A percentile compares a stretch with the other conserved stretches of the same genome.
Evolutionary conservation across 148 eudicot species (phyloP).

Genomic region (Diospyros lotus): DNA sequence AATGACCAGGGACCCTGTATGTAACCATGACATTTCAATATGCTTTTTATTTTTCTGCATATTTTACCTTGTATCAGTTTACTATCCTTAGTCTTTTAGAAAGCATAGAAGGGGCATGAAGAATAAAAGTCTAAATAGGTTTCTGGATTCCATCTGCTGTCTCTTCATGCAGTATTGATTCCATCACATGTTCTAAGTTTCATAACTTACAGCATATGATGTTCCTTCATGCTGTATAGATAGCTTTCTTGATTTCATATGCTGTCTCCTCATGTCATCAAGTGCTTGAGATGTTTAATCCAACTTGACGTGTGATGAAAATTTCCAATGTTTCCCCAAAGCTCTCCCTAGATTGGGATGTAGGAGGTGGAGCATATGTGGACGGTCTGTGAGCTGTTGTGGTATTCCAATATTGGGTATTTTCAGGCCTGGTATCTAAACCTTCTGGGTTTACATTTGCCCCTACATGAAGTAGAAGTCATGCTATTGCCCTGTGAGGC

Average conservation of each 20-base stretch:
- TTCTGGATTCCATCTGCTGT: not conserved
- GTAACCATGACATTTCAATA: constrained; percentile 11
- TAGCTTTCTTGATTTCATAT: not conserved
- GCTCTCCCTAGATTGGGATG: no score
- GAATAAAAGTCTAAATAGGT: not conserved
- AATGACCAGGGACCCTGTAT: constrained; percentile 36
- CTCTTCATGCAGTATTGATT: not conserved
- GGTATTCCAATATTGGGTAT: no score
- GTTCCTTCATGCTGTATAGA: not conserved
- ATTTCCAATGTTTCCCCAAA: no score
- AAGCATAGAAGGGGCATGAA: not conserved
- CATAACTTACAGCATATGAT: not conserved
- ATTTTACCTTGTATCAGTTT: not conserved
- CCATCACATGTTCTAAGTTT: not conserved
- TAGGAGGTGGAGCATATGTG: no score
- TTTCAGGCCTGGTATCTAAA: no score
- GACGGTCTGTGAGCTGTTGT: no score
- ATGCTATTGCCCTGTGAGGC: no score
- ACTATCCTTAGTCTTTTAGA: not conserved
- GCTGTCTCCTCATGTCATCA: not conserved
- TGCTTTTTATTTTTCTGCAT: not conserved
- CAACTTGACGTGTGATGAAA: no score
- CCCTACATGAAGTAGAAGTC: no score
- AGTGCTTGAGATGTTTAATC: no score
- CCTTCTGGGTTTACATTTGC: no score